Evolutionary conservation across 441 rosid genomes (phyloP), one percentile per base, ranked within the genome.

Genomic region (Croton setiger): DNA sequence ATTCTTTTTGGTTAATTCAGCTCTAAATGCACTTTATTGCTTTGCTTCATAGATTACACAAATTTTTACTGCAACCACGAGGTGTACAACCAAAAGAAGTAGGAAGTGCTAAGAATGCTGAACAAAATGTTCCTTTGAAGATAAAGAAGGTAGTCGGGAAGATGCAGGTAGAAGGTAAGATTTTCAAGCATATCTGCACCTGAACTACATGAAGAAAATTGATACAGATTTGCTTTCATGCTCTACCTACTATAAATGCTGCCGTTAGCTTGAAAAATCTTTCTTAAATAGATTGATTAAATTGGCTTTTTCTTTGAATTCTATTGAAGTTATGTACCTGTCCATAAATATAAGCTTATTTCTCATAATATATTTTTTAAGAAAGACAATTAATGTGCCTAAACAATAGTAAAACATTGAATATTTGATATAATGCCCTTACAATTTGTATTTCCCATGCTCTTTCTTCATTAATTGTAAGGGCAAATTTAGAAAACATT

Each of bases 61-160:
- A 86, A 66, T 86, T 88, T 84, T 81, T 95, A 76, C 72, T 95
- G 82, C 98, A 89, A 82, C 99, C 99, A 52, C 86, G 89, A 76
- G 85, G 88, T 66, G 81, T 81, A 63, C 82, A 75, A 77, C 82
- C 88, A 27, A 74, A 52, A 36, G 88, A 87, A 69, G 85, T 81
- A 67, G 75, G 71, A 64, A 76, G 67, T 49, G 72, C 67, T 51
- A 80, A 78, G 80, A 82, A 65, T 69, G 70, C 73, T 7, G 91
- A 90, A 67, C 86, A 81, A 69, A 71, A 81, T 67, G 56, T 75
- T 73, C 69, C 86, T 60, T 45, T 77, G 74, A 91, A 86, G 80
- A 45, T 79, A 55, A 94, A 88, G 79, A 89, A 80, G 67, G 78
- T 88, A 27, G 85, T 84, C 39, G 92, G 97, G 68, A 90, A 90